Base-by-base conservation (phyloP, 2,329 filamentous ascomycete species). In the Aspergillus tanneri region DNA sequence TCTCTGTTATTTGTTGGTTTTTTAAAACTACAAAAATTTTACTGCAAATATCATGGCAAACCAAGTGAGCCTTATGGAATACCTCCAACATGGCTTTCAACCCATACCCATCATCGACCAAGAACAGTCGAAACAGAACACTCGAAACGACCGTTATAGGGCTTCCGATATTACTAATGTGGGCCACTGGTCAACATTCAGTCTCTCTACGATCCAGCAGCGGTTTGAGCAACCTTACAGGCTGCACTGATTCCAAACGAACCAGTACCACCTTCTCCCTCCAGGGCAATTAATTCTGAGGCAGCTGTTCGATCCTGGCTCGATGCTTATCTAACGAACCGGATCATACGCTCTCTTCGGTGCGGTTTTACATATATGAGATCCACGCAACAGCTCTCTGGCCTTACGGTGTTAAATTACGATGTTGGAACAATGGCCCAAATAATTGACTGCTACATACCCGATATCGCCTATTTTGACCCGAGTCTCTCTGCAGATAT, bases 401-500 rank as follows among this genome's bases (percentile, higher is more conserved):
- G 24, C n/a, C 9, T 12, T 4, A 47, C 40, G 7, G 14, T 43
- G 11, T 1, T 51, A 5, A n/a, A 27, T 9, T 51, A 23, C 24
- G 49, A 25, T 8, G 34, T 19, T 12, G 44, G 49, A 16, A 23
- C n/a, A 3, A 5, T 44, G 11, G 49, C 49, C 19, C 6, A 12
- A 37, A 32, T 21, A n/a, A n/a, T n/a, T n/a, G n/a, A n/a, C n/a
- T n/a, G n/a, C n/a, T 41, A n/a, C 16, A 35, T 21, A 8, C 45
- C 49, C 3, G 45, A 48, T 19, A 8, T 21, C 5, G 40, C 45
- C 4, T 47, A 23, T 36, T 52, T 41, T 32, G 45, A 41, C 18
- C 9, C 35, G 3, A 28, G 5, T 21, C 27, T 42, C 3, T 2
- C 18, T 2, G 3, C 23, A 6, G 2, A 3, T 3, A 45, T 19